These are phyloP conservation scores for Pichia sporocuriosa DNA, from an alignment of 805 yeast genomes.

Conservation along the genomic window DNA sequence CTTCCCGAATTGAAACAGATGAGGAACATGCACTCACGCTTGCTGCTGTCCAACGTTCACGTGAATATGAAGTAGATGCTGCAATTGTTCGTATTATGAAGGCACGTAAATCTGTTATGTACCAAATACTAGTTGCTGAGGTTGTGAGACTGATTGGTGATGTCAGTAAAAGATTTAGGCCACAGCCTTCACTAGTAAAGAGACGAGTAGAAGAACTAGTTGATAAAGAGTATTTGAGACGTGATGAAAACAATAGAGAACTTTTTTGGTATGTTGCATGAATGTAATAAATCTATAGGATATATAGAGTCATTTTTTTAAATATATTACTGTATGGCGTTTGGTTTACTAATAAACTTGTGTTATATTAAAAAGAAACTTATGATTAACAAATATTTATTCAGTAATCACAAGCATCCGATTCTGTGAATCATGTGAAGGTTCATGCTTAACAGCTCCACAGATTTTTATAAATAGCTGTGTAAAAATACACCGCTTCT, in stretches of 20 bases:
- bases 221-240: conserved; percentile 73
- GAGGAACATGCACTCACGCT: conserved; percentile 48
- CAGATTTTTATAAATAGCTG: too few species aligned
- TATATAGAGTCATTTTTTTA: too few species aligned
- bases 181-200: conserved; percentile 61
- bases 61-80: conserved; percentile 70
- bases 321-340: too few species aligned
- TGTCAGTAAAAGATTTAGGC: conserved; percentile 56
- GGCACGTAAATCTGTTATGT: conserved; percentile 52
- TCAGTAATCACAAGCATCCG: too few species aligned
- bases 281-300: too few species aligned
- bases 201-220: conserved; percentile 66
- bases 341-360: too few species aligned
- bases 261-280: conserved; percentile 62
- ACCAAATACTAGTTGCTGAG: conserved; percentile 62
- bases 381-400: too few species aligned
- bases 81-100: conserved; percentile 88
- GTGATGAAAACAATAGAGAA: conserved; percentile 55
- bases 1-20: conserved; percentile 41
- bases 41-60: conserved; percentile 51
- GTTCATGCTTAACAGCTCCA: too few species aligned
- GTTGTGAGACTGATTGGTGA: conserved; percentile 40
- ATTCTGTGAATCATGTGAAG: too few species aligned
- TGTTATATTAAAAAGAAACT: too few species aligned
- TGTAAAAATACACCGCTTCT: too few species aligned